Base-by-base conservation (phyloP, 345 rosid genomes). In the Lagerstroemia speciosa region DNA sequence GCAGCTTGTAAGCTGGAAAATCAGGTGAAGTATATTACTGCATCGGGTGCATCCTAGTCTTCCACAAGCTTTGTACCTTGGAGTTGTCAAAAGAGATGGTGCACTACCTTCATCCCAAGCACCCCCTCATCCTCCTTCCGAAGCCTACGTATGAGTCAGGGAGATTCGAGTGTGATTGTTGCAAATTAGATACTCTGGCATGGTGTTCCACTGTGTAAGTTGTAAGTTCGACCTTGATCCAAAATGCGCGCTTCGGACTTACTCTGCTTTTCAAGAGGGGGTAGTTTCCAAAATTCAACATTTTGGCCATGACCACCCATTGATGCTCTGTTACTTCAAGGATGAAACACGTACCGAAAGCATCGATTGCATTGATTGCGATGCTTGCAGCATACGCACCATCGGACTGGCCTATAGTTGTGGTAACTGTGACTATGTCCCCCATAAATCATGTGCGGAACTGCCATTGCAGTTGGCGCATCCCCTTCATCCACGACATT, bases 381-480 rank as follows among this genome's bases (percentile, higher is more conserved):
- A 29, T 6, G 46, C 30, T n/a, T 64, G 67, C 30, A 12, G 29
- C 15, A 19, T 1, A 3, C 9, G 10, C 2, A 29, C 17, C 41
- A 22, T 10, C 19, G 46, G 46, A 15, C 67, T 64, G 36, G 46
- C 24, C 16, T 64, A 64, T 20, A 1, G 24, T 41, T 64, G 67
- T 31, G 11, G 9, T 6, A 34, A 3, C 46, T 55, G 61, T n/a
- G 31, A 2, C 8, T 55, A 19, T 26, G 24, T 64, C 14, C 46
- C 36, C 27, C 67, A 64, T 16, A 64, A 64, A 37, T 64, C 41
- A 41, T 64, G 67, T 7, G 26, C 41, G 26, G 67, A 64, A 31
- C 67, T 64, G 37, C 46, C 67, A 12, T 10, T 6, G 45, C 7
- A 64, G 17, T 26, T 64, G 9, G 41, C 36, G 37, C 67, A 34